Base-by-base conservation (phyloP, 495 filamentous ascomycete genomes). In the Neurospora sp. region DNA sequence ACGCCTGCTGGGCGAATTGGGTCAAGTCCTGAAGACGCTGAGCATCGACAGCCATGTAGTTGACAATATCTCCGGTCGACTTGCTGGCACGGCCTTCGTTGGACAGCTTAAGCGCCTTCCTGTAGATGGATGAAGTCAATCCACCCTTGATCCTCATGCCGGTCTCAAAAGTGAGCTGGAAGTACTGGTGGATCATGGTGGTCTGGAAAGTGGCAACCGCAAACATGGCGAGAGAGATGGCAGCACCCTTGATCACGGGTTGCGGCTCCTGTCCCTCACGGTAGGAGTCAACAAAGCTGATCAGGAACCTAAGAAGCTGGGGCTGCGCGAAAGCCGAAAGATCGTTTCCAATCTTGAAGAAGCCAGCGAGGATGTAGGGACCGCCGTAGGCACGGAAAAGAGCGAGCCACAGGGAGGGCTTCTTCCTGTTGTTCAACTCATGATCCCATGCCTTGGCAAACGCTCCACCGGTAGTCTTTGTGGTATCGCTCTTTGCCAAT, bases 11-110 rank as follows among this genome's bases (percentile, higher is more conserved):
- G 41, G 93, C 94, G 78, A 93, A 99, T 77, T 98, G 96, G 3
- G 94, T 94, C 70, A 99, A 83, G 83, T 99, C 96, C 75, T 97
- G 92, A 47, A 99, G 86, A 39, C 96, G 89, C 78, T 98, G 96
- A 61, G 94, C 94, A 80, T 99, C 96, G 27, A 98, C 94, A 35
- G 96, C 96, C 93, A 98, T 98, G 79, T 96, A 93, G 76, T 98
- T 99, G 75, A 99, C 96, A 81, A 98, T 98, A 80, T 99, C 96
- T 68, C 96, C 96, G 2, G 96, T 98, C 3, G 94, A 93, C 82
- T 98, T 97, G 31, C 89, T 78, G n/a, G 92, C 86, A 53, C 95
- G 87, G 18, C 95, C 96, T 82, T 99, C 96, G 77, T 96, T 98
- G 0, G 94, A 97, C 12, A 99, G 86, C 70, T 88, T 91, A 78